These are phyloP conservation scores for Fusarium subtropicale DNA, from an alignment of 2,329 filamentous ascomycete genomes.

Conservation along the genomic window DNA sequence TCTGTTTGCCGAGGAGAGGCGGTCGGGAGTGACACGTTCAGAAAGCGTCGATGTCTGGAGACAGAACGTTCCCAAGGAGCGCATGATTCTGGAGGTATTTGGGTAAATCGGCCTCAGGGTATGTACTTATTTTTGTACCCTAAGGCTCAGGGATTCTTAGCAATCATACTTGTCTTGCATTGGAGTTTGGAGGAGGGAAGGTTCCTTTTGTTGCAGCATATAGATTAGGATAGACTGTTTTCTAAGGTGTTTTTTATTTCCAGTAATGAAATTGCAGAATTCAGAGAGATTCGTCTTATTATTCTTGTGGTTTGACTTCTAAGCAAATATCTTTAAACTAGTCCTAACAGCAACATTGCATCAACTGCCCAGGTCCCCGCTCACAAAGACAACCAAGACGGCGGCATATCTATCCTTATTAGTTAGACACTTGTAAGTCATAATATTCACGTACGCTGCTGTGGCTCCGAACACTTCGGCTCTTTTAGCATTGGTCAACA, in stretches of 20 bases:
- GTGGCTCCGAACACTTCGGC: slow-evolving; percentile 17
- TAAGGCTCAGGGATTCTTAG: too few relatives aligned
- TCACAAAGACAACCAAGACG: slow-evolving; percentile 9
- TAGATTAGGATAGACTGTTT: neutral
- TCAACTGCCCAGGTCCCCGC: slow-evolving; percentile 1
- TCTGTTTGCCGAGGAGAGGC: slow-evolving; percentile 3
- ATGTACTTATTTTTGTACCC: too few relatives aligned
- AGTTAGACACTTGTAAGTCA: neutral
- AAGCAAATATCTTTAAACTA: too few relatives aligned
- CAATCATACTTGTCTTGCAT: neutral
- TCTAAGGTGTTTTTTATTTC: neutral
- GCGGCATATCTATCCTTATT: neutral
- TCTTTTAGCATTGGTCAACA: slow-evolving; percentile 16
- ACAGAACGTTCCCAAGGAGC: neutral
- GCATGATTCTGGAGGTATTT: slow-evolving; percentile 17
- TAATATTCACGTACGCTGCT: neutral
- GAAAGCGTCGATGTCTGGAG: slow-evolving; percentile 1
- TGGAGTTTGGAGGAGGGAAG: neutral
- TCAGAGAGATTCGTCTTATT: too few relatives aligned
- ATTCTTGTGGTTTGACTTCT: neutral
- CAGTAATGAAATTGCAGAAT: fast-evolving
- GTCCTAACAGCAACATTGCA: too few relatives aligned
- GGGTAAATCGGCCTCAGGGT: neutral
- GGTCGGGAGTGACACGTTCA: neutral
- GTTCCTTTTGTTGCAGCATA: neutral